Conservation (phyloP, 805 yeast species). For the Monosporozyma siamensis region DNA sequence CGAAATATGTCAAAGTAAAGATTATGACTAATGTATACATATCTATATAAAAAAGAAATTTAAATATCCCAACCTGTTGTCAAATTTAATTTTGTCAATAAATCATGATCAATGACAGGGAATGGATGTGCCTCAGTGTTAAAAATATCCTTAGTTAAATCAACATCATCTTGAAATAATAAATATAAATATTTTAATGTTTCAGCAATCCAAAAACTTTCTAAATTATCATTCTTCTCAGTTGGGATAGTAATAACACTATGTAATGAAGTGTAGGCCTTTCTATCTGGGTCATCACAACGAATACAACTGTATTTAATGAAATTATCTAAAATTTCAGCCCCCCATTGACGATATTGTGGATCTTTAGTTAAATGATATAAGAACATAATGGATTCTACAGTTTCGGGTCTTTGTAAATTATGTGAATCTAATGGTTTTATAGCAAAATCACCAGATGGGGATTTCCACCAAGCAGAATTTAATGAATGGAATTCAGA, state of each 20-base stretch:
- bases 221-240: slow-evolving; percentile 58
- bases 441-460: slow-evolving; percentile 49
- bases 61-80: slow-evolving; percentile 25
- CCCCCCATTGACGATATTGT: slow-evolving; percentile 82
- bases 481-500: slow-evolving; percentile 10
- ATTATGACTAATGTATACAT: neutral
- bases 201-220: slow-evolving; percentile 90
- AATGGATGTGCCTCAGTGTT: slow-evolving; percentile 93
- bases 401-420: slow-evolving; percentile 89
- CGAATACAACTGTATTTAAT: slow-evolving; percentile 46
- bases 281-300: slow-evolving; percentile 25
- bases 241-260: slow-evolving; percentile 57
- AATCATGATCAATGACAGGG: slow-evolving; percentile 43
- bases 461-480: slow-evolving; percentile 26
- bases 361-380: slow-evolving; percentile 73
- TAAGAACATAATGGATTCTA: slow-evolving; percentile 73
- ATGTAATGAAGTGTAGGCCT: slow-evolving; percentile 51
- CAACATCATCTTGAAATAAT: slow-evolving; percentile 65
- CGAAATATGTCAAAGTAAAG: slow-evolving; percentile 27
- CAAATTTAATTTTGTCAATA: slow-evolving; percentile 12
- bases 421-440: slow-evolving; percentile 72
- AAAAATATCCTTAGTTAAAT: slow-evolving; percentile 62
- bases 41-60: neutral
- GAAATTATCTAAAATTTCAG: slow-evolving; percentile 70
- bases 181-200: slow-evolving; percentile 79